Evolutionary conservation across 1,284 basidiomycete genomes (phyloP), one percentile per base, ranked within the genome.

Genomic region (Cryptococcus sp.): DNA sequence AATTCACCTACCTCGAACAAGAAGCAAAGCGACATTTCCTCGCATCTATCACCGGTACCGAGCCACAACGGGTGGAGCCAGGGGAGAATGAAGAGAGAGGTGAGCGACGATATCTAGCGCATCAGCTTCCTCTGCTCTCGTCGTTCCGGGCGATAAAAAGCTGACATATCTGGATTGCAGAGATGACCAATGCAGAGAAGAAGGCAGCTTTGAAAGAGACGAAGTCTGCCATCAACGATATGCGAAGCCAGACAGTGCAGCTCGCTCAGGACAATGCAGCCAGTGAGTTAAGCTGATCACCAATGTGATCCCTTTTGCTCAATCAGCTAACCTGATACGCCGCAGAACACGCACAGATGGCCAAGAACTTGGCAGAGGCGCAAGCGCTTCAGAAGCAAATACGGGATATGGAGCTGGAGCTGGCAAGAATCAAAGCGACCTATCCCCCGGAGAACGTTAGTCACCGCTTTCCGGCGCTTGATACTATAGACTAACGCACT

Each of bases 11-110:
- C 68, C 80, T 92, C 22, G 90, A 93, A 68, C 88, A 91, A 75
- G 89, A 91, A 66, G 89, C 91, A 3, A 93, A 93, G 73, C 85
- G 90, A 63, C 86, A 88, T 73, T 93, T 92, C 70, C 83, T 92
- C 68, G 88, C 87, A 71, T 86, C 85, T 0, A 91, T 93, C 64
- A 88, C 91, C 51, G 89, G 86, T 1, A 77, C 89, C 61, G 88
- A 90, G 59, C 88, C 89, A 0, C 86, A 87, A 4, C 83, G 85
- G 51, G 85, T 91, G 39, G 86, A 85, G 3, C 84, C 84, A 7
- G 87, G 87, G 23, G 86, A 88, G 63, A 91, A 91, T 66, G 85
- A 88, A 59, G 82, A 82, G 39, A 81, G 75, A 20, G 76, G 78
- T 78, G 47, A 39, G 75, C 30, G 7, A 65, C 13, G 7, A 45